A percentile compares a stretch with the other conserved stretches of the same genome.
These are phyloP conservation scores for Sextonia rubra DNA, from an alignment of 164 flowering plant species.

Conservation along the genomic window DNA sequence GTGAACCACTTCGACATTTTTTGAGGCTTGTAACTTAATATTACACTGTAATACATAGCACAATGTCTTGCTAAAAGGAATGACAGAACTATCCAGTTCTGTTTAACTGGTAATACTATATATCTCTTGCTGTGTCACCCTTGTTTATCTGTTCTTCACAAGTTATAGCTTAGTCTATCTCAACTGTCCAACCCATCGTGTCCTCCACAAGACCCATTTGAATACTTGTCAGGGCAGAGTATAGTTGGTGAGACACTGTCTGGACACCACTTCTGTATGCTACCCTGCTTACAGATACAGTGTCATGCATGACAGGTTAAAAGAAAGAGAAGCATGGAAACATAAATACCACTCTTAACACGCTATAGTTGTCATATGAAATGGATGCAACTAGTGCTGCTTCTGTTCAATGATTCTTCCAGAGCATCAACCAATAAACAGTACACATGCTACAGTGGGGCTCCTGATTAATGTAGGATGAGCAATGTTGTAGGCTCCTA, in stretches of 20 bases:
- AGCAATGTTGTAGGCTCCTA: no score
- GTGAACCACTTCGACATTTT: neutral
- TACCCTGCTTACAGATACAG: conserved; percentile 20
- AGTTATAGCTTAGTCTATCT: conserved; percentile 10
- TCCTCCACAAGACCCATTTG: conserved; percentile 39
- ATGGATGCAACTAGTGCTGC: neutral
- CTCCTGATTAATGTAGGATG: no score
- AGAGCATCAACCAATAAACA: no score
- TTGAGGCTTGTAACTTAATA: neutral
- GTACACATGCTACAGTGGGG: no score
- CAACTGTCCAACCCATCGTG: conserved; percentile 41
- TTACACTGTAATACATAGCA: neutral
- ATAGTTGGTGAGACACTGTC: conserved; percentile 22
- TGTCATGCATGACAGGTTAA: neutral
- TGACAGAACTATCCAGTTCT: neutral
- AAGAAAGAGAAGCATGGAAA: neutral
- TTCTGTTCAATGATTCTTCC: no score
- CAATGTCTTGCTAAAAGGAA: neutral
- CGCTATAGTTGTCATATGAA: neutral
- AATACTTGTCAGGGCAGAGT: conserved; percentile 25
- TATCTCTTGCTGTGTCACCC: neutral
- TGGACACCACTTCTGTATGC: conserved; percentile 30
- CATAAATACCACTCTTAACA: neutral
- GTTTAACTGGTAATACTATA: neutral
- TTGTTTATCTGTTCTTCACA: neutral